A percentile compares a stretch with the other conserved stretches of the same genome.
Evolutionary conservation across 495 filamentous ascomycete species (phyloP).

Genomic region (Hyaloscypha variabilis): DNA sequence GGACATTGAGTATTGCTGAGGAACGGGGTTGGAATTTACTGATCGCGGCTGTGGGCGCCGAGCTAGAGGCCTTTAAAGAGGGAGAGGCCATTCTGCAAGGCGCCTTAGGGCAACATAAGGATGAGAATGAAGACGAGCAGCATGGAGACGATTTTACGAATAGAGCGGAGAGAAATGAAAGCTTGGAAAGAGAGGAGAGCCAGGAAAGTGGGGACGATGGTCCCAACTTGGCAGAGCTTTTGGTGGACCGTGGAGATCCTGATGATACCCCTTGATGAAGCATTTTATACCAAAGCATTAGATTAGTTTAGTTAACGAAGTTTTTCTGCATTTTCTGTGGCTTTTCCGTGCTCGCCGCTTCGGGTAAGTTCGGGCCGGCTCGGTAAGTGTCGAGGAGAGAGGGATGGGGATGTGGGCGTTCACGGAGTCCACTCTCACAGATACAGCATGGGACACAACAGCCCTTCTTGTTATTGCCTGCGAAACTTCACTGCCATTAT

Average conservation of each 20-base stretch:
- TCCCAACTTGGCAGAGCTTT: conserved; percentile 27
- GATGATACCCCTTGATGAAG: conserved; percentile 8
- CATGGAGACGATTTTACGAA: conserved; percentile 2
- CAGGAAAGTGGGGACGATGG: conserved; percentile 31
- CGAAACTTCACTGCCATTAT: not conserved
- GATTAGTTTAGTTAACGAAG: not conserved
- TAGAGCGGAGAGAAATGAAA: not conserved
- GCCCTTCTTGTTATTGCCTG: not conserved
- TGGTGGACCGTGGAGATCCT: conserved; percentile 24
- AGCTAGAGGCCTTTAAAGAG: conserved; percentile 80
- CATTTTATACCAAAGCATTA: conserved; percentile 7
- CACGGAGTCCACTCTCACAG: not conserved
- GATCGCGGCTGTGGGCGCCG: conserved; percentile 85
- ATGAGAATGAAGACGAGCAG: not conserved
- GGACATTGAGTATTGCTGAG: conserved; percentile 60
- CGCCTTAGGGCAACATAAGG: conserved; percentile 17
- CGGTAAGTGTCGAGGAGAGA: not conserved
- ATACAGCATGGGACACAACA: not conserved
- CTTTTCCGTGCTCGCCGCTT: not conserved
- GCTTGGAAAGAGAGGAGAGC: conserved; percentile 17
- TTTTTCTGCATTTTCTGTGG: not conserved
- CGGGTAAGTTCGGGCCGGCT: not conserved
- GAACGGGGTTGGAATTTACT: conserved; percentile 82
- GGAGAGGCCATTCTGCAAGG: conserved; percentile 64
- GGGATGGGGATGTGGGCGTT: no score